Conservation (phyloP, 1,139 yeast genomes). For the Candida gigantensis region DNA sequence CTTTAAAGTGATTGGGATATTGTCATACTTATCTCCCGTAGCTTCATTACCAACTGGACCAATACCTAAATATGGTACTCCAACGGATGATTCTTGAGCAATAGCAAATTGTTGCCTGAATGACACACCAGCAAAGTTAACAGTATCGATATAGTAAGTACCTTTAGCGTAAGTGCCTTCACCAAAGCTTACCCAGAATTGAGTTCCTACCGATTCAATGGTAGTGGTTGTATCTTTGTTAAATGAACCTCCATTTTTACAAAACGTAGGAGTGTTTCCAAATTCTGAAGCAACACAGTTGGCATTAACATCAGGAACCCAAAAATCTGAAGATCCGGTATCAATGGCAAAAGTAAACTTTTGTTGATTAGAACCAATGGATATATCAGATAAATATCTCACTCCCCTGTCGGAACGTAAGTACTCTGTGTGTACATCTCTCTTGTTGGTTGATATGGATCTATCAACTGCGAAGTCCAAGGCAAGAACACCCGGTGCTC, state of each 20-base stretch:
- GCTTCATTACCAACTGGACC: slow-evolving; percentile 16
- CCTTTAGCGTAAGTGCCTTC: slow-evolving; percentile 55
- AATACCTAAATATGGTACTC: slow-evolving; percentile 22
- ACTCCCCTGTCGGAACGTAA: no score
- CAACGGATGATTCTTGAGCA: slow-evolving; percentile 12
- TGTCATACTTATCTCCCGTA: slow-evolving; percentile 19
- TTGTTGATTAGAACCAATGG: slow-evolving; percentile 24
- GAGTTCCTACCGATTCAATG: slow-evolving; percentile 9
- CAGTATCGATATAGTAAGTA: no score
- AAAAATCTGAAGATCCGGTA: slow-evolving; percentile 32
- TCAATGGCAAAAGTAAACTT: slow-evolving; percentile 23
- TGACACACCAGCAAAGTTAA: slow-evolving; percentile 14
- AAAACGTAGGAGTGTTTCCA: slow-evolving; percentile 2
- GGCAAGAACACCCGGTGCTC: no score
- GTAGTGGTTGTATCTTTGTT: slow-evolving; percentile 14
- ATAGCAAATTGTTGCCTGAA: slow-evolving; percentile 18
- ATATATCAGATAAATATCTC: slow-evolving; percentile 7
- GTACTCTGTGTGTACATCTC: no score
- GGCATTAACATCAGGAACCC: slow-evolving; percentile 19
- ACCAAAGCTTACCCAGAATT: slow-evolving; percentile 12
- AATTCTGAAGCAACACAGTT: slow-evolving; percentile 7
- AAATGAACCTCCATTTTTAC: slow-evolving; percentile 8
- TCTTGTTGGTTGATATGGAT: no score
- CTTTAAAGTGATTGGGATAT: no score
- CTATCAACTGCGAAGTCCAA: no score